These are phyloP conservation scores for Linnemannia elongata DNA, from an alignment of 192 early-diverging fungal genomes.

Conservation along the genomic window DNA sequence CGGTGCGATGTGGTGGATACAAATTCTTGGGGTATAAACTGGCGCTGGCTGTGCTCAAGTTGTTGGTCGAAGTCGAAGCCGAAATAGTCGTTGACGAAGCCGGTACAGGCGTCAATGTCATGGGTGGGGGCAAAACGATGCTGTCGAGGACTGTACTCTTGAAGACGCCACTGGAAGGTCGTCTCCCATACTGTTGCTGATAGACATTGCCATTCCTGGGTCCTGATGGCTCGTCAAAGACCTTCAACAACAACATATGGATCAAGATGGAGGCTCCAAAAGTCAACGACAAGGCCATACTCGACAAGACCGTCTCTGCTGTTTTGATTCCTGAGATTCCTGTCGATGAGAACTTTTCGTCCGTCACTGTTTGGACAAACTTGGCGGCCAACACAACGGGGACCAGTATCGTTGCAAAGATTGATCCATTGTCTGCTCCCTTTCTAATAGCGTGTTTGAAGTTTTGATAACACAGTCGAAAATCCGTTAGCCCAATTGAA, in stretches of 20 bases:
- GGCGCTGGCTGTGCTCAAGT: slow-evolving; percentile 15
- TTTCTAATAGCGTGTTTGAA: slow-evolving; percentile 46
- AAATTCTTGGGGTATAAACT: slow-evolving; percentile 32
- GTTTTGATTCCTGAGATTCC: slow-evolving; percentile 36
- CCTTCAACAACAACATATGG: slow-evolving; percentile 42
- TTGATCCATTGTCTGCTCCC: slow-evolving; percentile 69
- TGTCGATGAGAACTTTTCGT: slow-evolving; percentile 44
- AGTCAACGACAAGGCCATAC: slow-evolving; percentile 36
- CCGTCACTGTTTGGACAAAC: slow-evolving; percentile 57
- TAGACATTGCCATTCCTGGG: neutral
- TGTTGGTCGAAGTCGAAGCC: slow-evolving; percentile 39
- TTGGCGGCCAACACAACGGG: slow-evolving; percentile 68
- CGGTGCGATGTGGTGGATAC: neutral
- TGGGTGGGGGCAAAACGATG: slow-evolving; percentile 26
- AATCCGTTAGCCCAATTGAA: neutral
- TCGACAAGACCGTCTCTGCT: slow-evolving; percentile 44
- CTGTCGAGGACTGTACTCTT: slow-evolving; percentile 35
- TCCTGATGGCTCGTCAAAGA: slow-evolving; percentile 35
- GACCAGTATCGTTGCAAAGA: slow-evolving; percentile 65
- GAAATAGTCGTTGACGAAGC: slow-evolving; percentile 17
- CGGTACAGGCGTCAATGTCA: neutral
- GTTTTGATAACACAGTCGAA: neutral
- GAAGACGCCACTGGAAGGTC: neutral
- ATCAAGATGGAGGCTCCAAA: slow-evolving; percentile 35
- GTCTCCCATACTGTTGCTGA: neutral